These are phyloP conservation scores for Vanrija sp. DNA, from an alignment of 1,284 basidiomycete genomes.

Conservation along the genomic window DNA sequence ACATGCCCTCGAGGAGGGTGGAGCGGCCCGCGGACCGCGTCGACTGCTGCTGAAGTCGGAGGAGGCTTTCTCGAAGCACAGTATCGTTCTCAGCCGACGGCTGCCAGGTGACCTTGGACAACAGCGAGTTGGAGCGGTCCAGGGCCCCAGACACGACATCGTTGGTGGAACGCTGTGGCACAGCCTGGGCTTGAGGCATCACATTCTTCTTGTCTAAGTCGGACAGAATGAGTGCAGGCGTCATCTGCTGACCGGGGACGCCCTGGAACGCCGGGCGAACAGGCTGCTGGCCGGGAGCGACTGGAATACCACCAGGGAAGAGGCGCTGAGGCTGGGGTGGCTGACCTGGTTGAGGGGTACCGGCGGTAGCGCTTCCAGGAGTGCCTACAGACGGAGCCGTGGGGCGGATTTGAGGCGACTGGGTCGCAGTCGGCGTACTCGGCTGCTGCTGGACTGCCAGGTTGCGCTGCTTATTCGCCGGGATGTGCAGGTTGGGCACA, in stretches of 20 bases:
- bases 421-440: not conserved
- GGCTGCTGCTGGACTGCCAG: constrained; percentile 3
- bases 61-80: constrained; percentile 24
- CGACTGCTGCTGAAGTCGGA: not conserved
- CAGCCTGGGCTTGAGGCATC: constrained; percentile 11
- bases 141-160: constrained; percentile 9
- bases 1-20: constrained; percentile 27
- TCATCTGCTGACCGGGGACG: constrained; percentile 12
- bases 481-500: constrained; percentile 35
- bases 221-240: constrained; percentile 13
- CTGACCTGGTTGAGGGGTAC: too few species aligned
- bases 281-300: constrained; percentile 9
- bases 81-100: constrained; percentile 31
- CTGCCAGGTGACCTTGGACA: constrained; percentile 25
- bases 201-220: constrained; percentile 16
- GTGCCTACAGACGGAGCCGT: not conserved
- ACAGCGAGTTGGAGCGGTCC: constrained; percentile 21
- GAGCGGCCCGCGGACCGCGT: constrained; percentile 20
- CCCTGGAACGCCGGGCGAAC: constrained; percentile 7
- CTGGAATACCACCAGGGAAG: constrained; percentile 37
- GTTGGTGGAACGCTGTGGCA: constrained; percentile 15
- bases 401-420: constrained; percentile 25
- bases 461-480: constrained; percentile 33
- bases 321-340: constrained; percentile 21
- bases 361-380: not conserved